Percentiles rank a stretch among this genome's conserved stretches.
Evolutionary conservation across 257 asterid genomes (phyloP).

Genomic region (Craterostigma plantagineum): DNA sequence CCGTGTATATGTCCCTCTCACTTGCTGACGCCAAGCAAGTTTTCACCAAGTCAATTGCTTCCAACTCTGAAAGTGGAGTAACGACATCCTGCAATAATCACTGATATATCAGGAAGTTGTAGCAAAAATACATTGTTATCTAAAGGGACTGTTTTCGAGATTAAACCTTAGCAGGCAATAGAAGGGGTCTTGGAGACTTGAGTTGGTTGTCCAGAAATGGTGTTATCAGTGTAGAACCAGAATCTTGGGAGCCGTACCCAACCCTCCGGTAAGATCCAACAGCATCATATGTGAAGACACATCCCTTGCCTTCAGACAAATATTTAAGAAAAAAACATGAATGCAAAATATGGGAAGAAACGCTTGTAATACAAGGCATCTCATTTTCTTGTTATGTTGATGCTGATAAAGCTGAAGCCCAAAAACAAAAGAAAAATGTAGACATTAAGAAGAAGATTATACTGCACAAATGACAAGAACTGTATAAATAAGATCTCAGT

Average conservation of each 20-base stretch:
- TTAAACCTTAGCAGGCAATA: slow-evolving; percentile 31
- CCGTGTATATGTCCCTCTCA: slow-evolving; percentile 69
- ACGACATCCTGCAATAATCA: slow-evolving; percentile 33
- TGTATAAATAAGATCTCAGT: too few relatives aligned
- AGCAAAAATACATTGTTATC: background rate
- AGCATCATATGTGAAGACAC: slow-evolving; percentile 90
- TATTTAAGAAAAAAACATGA: slow-evolving; percentile 12
- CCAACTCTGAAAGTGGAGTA: slow-evolving; percentile 62
- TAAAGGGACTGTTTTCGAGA: slow-evolving; percentile 1
- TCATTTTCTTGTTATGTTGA: slow-evolving; percentile 92
- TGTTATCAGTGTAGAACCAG: slow-evolving; percentile 82
- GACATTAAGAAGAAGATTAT: background rate
- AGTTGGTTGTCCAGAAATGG: slow-evolving; percentile 82
- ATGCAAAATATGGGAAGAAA: slow-evolving; percentile 73
- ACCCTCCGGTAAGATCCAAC: slow-evolving; percentile 93
- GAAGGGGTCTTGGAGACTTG: slow-evolving; percentile 49
- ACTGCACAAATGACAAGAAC: too few relatives aligned
- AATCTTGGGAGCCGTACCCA: slow-evolving; percentile 92
- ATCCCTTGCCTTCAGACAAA: slow-evolving; percentile 58
- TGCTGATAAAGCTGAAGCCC: slow-evolving; percentile 53
- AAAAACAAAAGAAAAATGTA: background rate
- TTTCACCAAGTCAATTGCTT: slow-evolving; percentile 76
- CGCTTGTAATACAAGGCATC: slow-evolving; percentile 80
- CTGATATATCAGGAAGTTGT: background rate
- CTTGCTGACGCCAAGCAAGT: slow-evolving; percentile 74